Conservation (phyloP, 306 rosid genomes). For the Medicago ruthenica region DNA sequence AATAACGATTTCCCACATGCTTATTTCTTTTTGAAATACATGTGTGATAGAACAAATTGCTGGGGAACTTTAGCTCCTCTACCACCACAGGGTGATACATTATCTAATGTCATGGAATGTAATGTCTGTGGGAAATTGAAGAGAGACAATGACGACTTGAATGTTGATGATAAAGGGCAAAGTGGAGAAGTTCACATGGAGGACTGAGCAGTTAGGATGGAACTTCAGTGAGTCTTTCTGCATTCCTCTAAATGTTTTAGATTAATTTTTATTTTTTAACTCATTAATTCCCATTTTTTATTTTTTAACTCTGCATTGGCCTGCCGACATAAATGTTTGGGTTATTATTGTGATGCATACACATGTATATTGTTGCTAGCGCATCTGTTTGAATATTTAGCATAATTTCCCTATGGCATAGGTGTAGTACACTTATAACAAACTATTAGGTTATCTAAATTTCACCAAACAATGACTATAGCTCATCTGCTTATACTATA, state of each 20-base stretch:
- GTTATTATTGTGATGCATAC: background rate
- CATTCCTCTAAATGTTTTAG: constrained; percentile 1
- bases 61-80: constrained; percentile 82
- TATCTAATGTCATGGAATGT: constrained; percentile 68
- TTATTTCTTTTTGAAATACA: constrained; percentile 76
- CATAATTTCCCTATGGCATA: constrained; percentile 63
- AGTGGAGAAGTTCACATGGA: constrained; percentile 53
- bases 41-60: constrained; percentile 68
- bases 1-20: constrained; percentile 74
- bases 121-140: constrained; percentile 72
- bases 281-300: background rate
- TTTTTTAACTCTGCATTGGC: background rate
- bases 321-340: background rate
- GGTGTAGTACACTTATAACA: background rate
- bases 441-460: background rate
- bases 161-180: constrained; percentile 39
- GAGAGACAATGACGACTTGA: constrained; percentile 42
- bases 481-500: background rate
- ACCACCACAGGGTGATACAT: constrained; percentile 54
- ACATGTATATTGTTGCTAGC: background rate
- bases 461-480: background rate
- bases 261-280: background rate
- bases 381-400: constrained; percentile 58
- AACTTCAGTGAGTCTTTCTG: constrained; percentile 41
- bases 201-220: constrained; percentile 41